Evolutionary conservation across 108 stramenopile species (phyloP).

Genomic region (Discostella stelligeroides): DNA sequence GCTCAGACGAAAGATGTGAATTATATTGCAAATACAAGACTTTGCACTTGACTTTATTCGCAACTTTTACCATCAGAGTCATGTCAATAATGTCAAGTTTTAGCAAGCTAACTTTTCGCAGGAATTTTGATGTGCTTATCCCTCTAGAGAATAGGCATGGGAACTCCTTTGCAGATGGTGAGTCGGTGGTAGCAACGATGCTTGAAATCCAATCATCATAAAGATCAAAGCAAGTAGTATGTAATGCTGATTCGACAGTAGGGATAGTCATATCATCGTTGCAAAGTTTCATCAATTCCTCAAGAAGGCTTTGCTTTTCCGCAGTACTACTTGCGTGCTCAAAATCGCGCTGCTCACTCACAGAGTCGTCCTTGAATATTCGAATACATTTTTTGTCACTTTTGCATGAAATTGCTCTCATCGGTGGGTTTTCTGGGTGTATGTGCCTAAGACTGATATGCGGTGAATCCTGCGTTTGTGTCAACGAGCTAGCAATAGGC

Average conservation of each 20-base stretch:
- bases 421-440: background rate
- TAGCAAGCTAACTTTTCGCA: constrained; percentile 6
- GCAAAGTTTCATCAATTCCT: constrained; percentile 49
- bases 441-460: background rate
- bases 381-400: background rate
- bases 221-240: constrained; percentile 24
- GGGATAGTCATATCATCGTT: constrained; percentile 50
- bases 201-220: constrained; percentile 41
- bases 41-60: constrained; percentile 12
- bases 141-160: background rate
- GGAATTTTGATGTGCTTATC: background rate
- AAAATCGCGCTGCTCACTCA: constrained; percentile 2
- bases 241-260: constrained; percentile 16
- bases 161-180: constrained; percentile 27
- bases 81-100: constrained; percentile 18
- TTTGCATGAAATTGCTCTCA: background rate
- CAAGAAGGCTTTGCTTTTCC: constrained; percentile 22
- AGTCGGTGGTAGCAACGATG: constrained; percentile 20
- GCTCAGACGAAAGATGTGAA: constrained; percentile 1
- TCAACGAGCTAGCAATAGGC: background rate
- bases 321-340: background rate
- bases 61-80: constrained; percentile 9
- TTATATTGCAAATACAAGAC: constrained; percentile 22
- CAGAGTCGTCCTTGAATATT: constrained; percentile 1
- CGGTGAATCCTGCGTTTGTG: background rate